Evolutionary conservation across 2,329 filamentous ascomycete species (phyloP), one percentile per base, ranked within the genome.

Genomic region (Cryphonectria naterciae): DNA sequence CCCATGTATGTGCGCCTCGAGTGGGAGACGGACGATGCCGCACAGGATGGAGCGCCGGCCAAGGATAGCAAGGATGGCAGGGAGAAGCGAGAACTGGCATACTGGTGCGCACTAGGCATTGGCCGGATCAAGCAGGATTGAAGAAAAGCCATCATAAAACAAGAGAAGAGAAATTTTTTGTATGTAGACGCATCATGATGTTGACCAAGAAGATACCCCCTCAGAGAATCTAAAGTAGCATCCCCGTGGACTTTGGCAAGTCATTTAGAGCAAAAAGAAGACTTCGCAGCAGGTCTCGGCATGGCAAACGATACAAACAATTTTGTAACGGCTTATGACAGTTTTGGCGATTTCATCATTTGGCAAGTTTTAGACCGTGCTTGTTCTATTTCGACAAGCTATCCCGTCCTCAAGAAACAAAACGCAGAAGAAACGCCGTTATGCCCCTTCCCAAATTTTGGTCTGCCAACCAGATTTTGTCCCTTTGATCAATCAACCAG

Each of bases 1-100:
- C 95, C 96, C 68, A 91, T 99, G 77, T 97, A 97, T 83, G 93
- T 99, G 72, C 88, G 94, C 35, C 87, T 97, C 70, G 95, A 98
- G 80, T 99, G 95, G 91, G 95, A 95, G 80, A 86, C 88, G 4
- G 92, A 94, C 74, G 71, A 72, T n/a, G 79, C 81, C 0, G 85
- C 85, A 0, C 85, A 88, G 68, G 87, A 91, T 68, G 89, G 93
- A 72, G 82, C 83, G 11, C 77, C 81, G 1, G 80, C 81, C 49
- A 86, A 81, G 78, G 88, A 87, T 75, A 90, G 86, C 79, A 68
- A 63, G 37, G 89, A 88, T 61, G 88, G 84, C 64, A 91, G 87
- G 79, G 93, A 95, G 81, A 95, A 91, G 84, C 89, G 92, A 77
- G 96, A 98, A 79, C 83, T 98, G 81, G 94, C 94, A 69, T 98